These are phyloP conservation scores for Plasmodium fragile DNA, from an alignment of 169 alveolate species.

Conservation along the genomic window DNA sequence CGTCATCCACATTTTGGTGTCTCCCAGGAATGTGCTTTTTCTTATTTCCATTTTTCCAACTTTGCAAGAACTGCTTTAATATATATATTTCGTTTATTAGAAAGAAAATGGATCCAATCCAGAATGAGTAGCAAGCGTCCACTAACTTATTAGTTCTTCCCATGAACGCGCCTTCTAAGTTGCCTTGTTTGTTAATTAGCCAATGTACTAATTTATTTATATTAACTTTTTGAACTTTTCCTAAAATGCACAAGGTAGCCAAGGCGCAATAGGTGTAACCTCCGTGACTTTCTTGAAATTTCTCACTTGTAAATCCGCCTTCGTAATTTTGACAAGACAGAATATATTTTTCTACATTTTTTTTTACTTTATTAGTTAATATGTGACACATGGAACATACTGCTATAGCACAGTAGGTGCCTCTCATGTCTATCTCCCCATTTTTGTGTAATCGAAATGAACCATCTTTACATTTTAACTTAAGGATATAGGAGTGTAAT, in stretches of 20 bases:
- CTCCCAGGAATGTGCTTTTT: constrained; percentile 74
- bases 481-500: constrained; percentile 89
- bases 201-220: constrained; percentile 89
- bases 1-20: constrained; percentile 63
- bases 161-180: constrained; percentile 95
- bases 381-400: constrained; percentile 92
- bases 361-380: constrained; percentile 89
- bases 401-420: constrained; percentile 94
- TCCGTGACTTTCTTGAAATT: constrained; percentile 97
- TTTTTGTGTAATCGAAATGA: constrained; percentile 91
- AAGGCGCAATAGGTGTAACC: constrained; percentile 98
- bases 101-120: constrained; percentile 95
- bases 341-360: constrained; percentile 91
- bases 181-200: constrained; percentile 91
- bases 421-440: constrained; percentile 97
- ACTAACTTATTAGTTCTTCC: constrained; percentile 98
- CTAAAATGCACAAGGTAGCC: constrained; percentile 92
- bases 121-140: constrained; percentile 97
- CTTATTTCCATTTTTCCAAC: background rate
- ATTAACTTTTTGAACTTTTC: constrained; percentile 89
- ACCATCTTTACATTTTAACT: constrained; percentile 92
- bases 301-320: constrained; percentile 97
- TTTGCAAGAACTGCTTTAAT: constrained; percentile 28
- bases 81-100: constrained; percentile 82
- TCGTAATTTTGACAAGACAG: constrained; percentile 95